Evolutionary conservation across 768 basidiomycete species (phyloP), one percentile per base, ranked within the genome.

Genomic region (Xerocomellus intermedius): DNA sequence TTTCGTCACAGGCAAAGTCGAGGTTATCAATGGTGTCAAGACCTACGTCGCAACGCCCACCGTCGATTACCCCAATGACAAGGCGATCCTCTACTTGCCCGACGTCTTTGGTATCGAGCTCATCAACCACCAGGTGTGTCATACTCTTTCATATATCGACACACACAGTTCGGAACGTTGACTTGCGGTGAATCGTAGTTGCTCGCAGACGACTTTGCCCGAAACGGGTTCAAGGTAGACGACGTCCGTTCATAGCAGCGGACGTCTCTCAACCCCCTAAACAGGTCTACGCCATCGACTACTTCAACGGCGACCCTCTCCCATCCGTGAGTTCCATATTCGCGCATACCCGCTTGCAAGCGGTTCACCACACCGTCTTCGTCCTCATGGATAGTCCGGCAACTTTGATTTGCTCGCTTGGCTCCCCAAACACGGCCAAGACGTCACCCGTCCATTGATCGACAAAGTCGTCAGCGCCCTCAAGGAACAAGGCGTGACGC

Each of bases 401-500:
- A 42, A 1, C 0, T 71, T 74, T 48, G 65, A 75, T 47, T 54
- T 70, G 13, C 19, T 2, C 1, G 58, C 14, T 3, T 82, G 79
- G 78, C 43, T 83, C 37, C 38, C 35, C 5, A 72, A 60, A 0
- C 86, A 87, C 56, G 65, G 64, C 8, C 24, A 57, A 16, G 74
- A 64, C 0, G 36, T 63, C 12, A 81, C 79, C 2, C 80, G 81
- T 13, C 82, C 82, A 2, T 13, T 62, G 4, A 58, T 88, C 26
- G 78, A 88, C 70, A 81, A 78, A 46, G 81, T 86, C 42, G 75
- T 87, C 32, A 68, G 65, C 5, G 80, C 74, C 0, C 77, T 91
- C 56, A 84, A 83, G 64, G 79, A 70, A 32, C 63, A 80, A 56
- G 89, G 87, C 2, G 73, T 90, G 21, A 82, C 74, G 2, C 66